These are phyloP conservation scores for Yamadazyma sp. DNA, from an alignment of 1,139 yeast genomes.

Conservation along the genomic window DNA sequence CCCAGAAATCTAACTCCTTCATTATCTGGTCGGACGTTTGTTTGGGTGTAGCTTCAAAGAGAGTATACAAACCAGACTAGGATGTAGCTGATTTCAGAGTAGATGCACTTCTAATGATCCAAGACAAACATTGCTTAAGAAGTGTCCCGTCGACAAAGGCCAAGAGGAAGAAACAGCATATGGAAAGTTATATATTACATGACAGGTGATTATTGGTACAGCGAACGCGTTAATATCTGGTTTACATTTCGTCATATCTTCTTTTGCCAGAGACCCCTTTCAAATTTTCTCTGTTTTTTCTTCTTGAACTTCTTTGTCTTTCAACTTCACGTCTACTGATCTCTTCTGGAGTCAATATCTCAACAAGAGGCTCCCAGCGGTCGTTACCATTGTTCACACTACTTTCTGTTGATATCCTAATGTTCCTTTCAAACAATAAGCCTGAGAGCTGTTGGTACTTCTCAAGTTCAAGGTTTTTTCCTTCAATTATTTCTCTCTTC, in stretches of 20 bases:
- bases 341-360: constrained; percentile 84
- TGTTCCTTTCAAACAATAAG: constrained; percentile 44
- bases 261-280: constrained; percentile 54
- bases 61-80: no score
- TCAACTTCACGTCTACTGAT: constrained; percentile 94
- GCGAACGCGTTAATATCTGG: not conserved
- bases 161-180: no score
- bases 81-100: no score
- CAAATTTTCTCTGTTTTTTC: constrained; percentile 88
- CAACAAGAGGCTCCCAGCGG: constrained; percentile 89
- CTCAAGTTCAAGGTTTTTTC: constrained; percentile 47
- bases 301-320: constrained; percentile 85
- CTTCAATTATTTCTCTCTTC: constrained; percentile 82
- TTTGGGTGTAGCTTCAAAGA: no score
- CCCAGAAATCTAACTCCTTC: no score
- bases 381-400: constrained; percentile 53
- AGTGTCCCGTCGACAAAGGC: no score
- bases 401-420: constrained; percentile 45
- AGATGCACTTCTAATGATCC: no score
- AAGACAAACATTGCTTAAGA: no score
- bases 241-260: constrained; percentile 56
- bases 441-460: constrained; percentile 47
- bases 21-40: no score
- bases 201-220: no score
- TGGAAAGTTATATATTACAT: no score